Evolutionary conservation across 352 stramenopile species (phyloP), one percentile per base, ranked within the genome.

Genomic region (Thraustotheca clavata): DNA sequence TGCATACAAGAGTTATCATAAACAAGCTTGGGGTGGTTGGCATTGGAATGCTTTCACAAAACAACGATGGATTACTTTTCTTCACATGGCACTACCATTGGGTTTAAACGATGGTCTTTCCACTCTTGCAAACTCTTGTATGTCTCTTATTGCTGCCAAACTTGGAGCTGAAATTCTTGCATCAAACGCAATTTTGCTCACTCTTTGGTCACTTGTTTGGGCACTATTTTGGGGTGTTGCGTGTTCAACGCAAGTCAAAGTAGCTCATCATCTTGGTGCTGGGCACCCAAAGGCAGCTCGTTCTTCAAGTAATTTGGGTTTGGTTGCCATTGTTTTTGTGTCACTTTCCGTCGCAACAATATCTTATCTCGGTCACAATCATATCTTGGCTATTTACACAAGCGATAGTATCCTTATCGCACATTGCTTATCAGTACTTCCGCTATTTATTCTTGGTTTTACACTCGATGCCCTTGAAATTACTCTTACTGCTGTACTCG

Each of bases 171-270:
- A 91, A 52, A 76, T 89, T 22, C 88, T 91, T 63, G 83, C 83
- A 31, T 80, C 83, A 29, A 91, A 89, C 31, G 80, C 81, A 4
- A 75, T 90, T n/a, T 80, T 88, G 49, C 86, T 77, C 0, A 77
- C 78, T 0, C 59, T 88, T 0, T 90, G 79, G 79, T 75, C 71
- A 2, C 52, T 90, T 35, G 52, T 88, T 0, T 90, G 79, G 81
- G 81, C 81, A 11, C 72, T 90, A 5, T 89, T 91, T 67, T 91
- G 80, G 80, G 82, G 82, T 41, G 88, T 78, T 67, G 82, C 79
- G 54, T 89, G 78, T 26, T 80, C 80, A 5, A 88, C 82, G 27
- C 82, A 91, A 67, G 83, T 89, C 26, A 79, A 80, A 0, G 82
- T 89, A 24, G 78, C 82, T 36, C 89, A 91, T 62, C 83, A 89